Conservation (phyloP, 2,329 filamentous ascomycete species). For the Talaromyces atroroseus region DNA sequence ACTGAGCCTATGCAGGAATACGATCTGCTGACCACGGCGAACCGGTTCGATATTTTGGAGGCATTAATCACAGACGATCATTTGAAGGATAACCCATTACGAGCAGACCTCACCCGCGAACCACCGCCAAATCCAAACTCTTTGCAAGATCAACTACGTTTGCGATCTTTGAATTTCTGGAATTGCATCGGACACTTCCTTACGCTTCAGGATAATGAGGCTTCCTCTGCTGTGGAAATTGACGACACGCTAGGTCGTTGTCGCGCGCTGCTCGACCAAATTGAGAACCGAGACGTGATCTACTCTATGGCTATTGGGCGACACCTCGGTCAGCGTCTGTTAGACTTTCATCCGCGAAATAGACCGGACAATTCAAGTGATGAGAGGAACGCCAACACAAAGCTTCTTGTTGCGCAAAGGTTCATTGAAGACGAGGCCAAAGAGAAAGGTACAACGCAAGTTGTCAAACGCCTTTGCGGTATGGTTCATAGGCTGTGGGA, state of each 20-base stretch:
- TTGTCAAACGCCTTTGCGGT: slow-evolving; percentile 64
- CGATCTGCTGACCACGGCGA: slow-evolving; percentile 59
- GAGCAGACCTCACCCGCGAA: slow-evolving; percentile 37
- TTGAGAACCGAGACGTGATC: slow-evolving; percentile 83
- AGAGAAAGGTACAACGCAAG: slow-evolving; percentile 67
- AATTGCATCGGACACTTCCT: slow-evolving; percentile 68
- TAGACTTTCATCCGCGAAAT: slow-evolving; percentile 53
- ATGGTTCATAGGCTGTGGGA: slow-evolving; percentile 57
- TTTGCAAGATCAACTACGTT: slow-evolving; percentile 48
- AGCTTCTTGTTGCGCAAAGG: slow-evolving; percentile 63
- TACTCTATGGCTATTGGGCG: slow-evolving; percentile 82
- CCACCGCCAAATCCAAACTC: slow-evolving; percentile 31
- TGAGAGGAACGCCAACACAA: slow-evolving; percentile 62
- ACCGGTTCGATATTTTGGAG: slow-evolving; percentile 70
- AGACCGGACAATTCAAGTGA: slow-evolving; percentile 55
- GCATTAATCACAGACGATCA: slow-evolving; percentile 68
- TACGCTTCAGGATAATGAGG: slow-evolving; percentile 57
- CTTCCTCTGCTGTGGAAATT: slow-evolving; percentile 50
- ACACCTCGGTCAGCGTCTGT: slow-evolving; percentile 63
- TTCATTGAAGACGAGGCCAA: slow-evolving; percentile 63
- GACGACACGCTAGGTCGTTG: slow-evolving; percentile 62
- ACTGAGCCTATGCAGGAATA: slow-evolving; percentile 42
- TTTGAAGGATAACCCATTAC: slow-evolving; percentile 48
- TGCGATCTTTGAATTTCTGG: slow-evolving; percentile 75
- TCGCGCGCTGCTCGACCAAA: slow-evolving; percentile 67